Base-by-base conservation (phyloP, 768 basidiomycete genomes). In the Amanita rubescens region DNA sequence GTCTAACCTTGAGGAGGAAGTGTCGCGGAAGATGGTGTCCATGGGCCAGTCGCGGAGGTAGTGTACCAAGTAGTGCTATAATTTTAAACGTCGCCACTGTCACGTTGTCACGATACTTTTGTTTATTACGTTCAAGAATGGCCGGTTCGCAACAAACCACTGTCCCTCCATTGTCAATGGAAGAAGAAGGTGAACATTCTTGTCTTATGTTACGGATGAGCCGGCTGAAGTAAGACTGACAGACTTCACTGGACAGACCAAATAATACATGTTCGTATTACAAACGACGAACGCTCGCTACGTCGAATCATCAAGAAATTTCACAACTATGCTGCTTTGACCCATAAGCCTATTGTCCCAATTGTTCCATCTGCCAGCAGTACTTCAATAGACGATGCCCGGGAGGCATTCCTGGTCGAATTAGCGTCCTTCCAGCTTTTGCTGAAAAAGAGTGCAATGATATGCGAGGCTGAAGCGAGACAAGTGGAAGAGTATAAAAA, bases 401-500 rank as follows among this genome's bases (percentile, higher is more conserved):
- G 87, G 32, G 89, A 92, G 55, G 82, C 85, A 0, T 87, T 92
- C 62, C 65, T 91, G 49, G 75, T 90, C 25, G 90, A 93, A 65
- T 67, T 93, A 17, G 81, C 82, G 44, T 79, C 86, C 10, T 91
- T 91, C 62, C 81, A 87, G 64, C 66, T 91, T 55, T 68, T 80
- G 51, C 70, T 93, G 59, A 80, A 84, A 71, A 93, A 92, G 69
- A 86, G 80, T 58, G 72, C 75, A 33, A 87, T 92, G 81, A 83
- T 90, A 42, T 91, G 88, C 61, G 85, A 91, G 63, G 91, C 90
- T 7, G 90, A 93, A 70, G 78, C 80, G 49, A 75, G 90, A 60
- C 89, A 93, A 69, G 90, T 91, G 1, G 83, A 89, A 60, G 85
- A 90, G 65, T 93, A 93, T 63, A 78, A 89, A 59, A 73, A 77